Evolutionary conservation across 192 early-diverging fungal species (phyloP).

Genomic region (Coemansia javaensis): DNA sequence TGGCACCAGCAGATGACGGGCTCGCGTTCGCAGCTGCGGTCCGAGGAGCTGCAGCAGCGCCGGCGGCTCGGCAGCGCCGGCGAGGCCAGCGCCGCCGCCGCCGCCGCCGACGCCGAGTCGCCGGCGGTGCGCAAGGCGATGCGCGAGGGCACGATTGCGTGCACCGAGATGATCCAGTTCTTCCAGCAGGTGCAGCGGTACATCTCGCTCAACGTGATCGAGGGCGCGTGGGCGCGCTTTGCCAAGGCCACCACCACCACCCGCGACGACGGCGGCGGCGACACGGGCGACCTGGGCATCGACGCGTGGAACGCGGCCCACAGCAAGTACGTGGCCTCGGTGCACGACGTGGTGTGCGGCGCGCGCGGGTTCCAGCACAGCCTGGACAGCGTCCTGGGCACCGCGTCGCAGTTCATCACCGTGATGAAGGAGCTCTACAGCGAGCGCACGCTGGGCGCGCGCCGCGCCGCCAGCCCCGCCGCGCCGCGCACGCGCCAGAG

Average conservation of each 20-base stretch:
- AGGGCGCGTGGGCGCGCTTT: constrained; percentile 85
- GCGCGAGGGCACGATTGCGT: constrained; percentile 62
- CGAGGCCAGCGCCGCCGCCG: background rate
- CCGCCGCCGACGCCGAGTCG: background rate
- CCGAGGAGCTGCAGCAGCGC: constrained; percentile 33
- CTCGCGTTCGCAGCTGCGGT: constrained; percentile 42
- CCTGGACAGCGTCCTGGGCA: constrained; percentile 61
- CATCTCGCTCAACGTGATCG: constrained; percentile 86
- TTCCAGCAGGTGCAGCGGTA: constrained; percentile 91
- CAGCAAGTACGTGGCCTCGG: constrained; percentile 62
- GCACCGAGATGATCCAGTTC: constrained; percentile 91
- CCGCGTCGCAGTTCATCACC: constrained; percentile 56
- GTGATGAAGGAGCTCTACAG: constrained; percentile 52
- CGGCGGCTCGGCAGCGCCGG: no score
- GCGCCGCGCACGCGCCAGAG: background rate
- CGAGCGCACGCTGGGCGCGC: constrained; percentile 34
- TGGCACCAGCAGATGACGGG: constrained; percentile 78
- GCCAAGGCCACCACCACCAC: constrained; percentile 23
- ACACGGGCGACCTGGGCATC: constrained; percentile 52
- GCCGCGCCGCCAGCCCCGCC: background rate
- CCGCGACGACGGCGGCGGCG: no score
- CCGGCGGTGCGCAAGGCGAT: constrained; percentile 53
- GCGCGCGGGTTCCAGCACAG: constrained; percentile 40
- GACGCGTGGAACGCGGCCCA: constrained; percentile 80
- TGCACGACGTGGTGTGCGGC: constrained; percentile 60